phyloP scores from a whole-genome alignment of 2,329 filamentous ascomycete species.

The Penicillium freii region DNA sequence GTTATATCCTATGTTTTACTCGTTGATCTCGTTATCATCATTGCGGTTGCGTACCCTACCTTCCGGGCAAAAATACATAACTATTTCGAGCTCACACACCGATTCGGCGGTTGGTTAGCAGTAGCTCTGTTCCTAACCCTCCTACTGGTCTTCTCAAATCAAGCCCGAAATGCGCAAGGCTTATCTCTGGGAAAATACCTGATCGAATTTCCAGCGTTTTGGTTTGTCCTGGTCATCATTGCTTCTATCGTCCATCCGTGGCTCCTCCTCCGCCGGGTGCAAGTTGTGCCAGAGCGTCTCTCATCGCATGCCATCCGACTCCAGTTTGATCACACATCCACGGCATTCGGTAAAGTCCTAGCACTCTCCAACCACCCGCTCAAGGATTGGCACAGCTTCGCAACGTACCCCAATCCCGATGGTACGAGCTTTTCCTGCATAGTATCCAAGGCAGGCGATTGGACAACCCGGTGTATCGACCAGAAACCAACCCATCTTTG shows the following conservation, averaged over 20 bases:
- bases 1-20: background rate
- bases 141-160: background rate
- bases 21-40: background rate
- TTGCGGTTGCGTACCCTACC: background rate
- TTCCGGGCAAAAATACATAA: background rate
- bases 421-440: background rate
- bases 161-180: background rate
- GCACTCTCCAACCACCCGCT: background rate
- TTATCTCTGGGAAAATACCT: background rate
- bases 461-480: background rate
- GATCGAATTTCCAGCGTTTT: background rate
- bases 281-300: background rate
- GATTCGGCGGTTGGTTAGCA: background rate
- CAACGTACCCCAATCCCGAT: background rate
- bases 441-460: background rate
- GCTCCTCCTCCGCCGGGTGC: background rate
- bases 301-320: background rate
- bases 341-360: background rate
- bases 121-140: background rate
- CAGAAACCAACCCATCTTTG: background rate
- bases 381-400: background rate
- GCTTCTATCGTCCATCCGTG: background rate
- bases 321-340: background rate
- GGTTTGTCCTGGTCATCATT: background rate
- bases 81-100: background rate